These are phyloP conservation scores for Corylus avellana DNA, from an alignment of 306 rosid species.

Conservation along the genomic window DNA sequence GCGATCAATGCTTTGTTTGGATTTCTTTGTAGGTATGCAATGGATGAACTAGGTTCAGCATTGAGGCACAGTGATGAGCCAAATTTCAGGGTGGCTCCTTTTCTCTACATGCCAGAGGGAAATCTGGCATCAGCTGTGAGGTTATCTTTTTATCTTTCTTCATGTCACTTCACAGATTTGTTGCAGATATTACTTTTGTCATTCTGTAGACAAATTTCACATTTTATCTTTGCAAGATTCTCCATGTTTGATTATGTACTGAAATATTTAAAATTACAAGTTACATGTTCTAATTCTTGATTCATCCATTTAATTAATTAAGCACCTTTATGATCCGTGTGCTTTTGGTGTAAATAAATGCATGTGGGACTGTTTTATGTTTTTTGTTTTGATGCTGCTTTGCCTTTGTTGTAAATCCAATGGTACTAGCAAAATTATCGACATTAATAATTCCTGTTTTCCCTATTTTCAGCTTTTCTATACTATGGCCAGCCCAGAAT, in stretches of 20 bases:
- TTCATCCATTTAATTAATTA: constrained; percentile 12
- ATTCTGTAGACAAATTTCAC: constrained; percentile 14
- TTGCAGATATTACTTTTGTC: constrained; percentile 11
- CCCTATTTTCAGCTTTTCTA: constrained; percentile 60
- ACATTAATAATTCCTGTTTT: constrained; percentile 23
- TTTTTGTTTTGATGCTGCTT: constrained; percentile 20
- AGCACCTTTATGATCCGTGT: constrained; percentile 6
- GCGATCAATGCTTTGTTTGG: constrained; percentile 30
- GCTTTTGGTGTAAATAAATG: not conserved
- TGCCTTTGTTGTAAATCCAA: constrained; percentile 10
- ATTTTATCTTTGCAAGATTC: constrained; percentile 17
- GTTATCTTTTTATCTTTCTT: constrained; percentile 43
- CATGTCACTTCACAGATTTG: constrained; percentile 23
- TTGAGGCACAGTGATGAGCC: constrained; percentile 87
- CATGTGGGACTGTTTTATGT: not conserved
- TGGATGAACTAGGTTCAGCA: constrained; percentile 98
- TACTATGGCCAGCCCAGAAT: constrained; percentile 79
- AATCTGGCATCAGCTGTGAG: constrained; percentile 81
- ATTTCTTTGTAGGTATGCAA: constrained; percentile 61
- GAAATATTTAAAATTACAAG: not conserved
- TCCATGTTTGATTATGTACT: constrained; percentile 7
- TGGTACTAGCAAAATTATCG: not conserved
- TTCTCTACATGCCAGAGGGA: constrained; percentile 94
- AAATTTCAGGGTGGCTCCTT: constrained; percentile 85
- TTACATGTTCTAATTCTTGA: constrained; percentile 11